A percentile compares a stretch with the other conserved stretches of the same genome.
Conservation (phyloP, 352 stramenopile genomes). For the Pythium grandisporangium region DNA sequence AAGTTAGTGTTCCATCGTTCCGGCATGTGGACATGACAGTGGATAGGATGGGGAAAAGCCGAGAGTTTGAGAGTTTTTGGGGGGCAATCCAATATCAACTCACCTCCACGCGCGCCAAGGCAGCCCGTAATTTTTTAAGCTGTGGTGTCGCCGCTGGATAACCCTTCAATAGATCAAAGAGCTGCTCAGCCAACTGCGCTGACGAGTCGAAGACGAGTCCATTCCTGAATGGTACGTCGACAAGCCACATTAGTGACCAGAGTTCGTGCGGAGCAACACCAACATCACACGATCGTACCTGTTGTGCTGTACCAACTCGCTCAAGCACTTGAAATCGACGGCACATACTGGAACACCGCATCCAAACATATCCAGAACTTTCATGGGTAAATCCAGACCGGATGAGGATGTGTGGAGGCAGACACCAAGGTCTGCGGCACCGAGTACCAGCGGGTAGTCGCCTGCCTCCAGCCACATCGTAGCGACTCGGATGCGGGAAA, state of each 20-base stretch:
- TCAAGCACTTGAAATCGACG: slow-evolving; percentile 92
- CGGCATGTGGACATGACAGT: no score
- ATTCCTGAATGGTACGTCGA: no score
- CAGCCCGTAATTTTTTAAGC: slow-evolving; percentile 32
- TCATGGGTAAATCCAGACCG: slow-evolving; percentile 99
- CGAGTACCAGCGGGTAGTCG: slow-evolving; percentile 95
- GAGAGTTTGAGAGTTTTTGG: no score
- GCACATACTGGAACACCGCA: slow-evolving; percentile 95
- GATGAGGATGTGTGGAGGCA: slow-evolving; percentile 98
- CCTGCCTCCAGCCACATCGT: slow-evolving; percentile 95
- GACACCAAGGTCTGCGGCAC: slow-evolving; percentile 94
- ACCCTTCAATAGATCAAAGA: slow-evolving; percentile 46
- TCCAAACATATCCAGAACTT: slow-evolving; percentile 99
- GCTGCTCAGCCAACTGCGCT: slow-evolving; percentile 39
- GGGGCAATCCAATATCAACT: slow-evolving; percentile 3
- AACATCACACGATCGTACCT: slow-evolving; percentile 3
- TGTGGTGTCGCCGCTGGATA: slow-evolving; percentile 31
- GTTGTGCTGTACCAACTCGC: slow-evolving; percentile 93
- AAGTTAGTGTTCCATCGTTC: no score
- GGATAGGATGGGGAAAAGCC: no score
- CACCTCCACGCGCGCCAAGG: slow-evolving; percentile 58
- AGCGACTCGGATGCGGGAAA: slow-evolving; percentile 77
- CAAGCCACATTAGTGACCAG: background rate
- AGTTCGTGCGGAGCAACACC: background rate
- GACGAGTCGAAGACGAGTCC: slow-evolving; percentile 64